These are phyloP conservation scores for Aurantiochytrium sp. DNA, from an alignment of 108 stramenopile species.

Conservation along the genomic window DNA sequence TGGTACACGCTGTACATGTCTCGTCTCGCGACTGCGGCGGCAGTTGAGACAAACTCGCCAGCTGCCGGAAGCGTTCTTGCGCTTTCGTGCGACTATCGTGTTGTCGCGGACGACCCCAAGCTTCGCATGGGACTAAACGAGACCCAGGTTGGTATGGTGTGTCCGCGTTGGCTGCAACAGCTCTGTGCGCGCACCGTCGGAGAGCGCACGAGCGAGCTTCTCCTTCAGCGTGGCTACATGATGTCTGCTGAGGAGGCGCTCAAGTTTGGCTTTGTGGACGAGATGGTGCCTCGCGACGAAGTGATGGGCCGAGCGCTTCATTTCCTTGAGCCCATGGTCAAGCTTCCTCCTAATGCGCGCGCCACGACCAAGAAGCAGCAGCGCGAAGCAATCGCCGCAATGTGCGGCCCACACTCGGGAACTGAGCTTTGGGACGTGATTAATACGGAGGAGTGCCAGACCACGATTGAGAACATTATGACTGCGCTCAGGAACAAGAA, in stretches of 20 bases:
- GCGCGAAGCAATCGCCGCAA: not conserved
- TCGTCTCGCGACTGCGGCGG: not conserved
- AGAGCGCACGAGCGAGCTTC: not conserved
- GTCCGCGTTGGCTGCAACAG: not conserved
- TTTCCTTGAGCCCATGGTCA: not conserved
- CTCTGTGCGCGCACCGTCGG: not conserved
- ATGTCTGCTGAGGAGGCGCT: not conserved
- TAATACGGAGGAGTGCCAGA: not conserved
- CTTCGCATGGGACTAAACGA: not conserved
- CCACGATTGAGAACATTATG: not conserved
- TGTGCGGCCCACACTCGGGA: not conserved
- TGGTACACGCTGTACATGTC: not conserved
- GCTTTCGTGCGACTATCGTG: not conserved
- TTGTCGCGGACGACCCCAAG: not conserved
- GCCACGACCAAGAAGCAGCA: not conserved
- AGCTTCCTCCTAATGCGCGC: not conserved
- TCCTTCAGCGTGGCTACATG: not conserved
- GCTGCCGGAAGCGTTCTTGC: not conserved
- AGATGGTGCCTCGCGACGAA: not conserved
- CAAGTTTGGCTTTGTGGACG: constrained; percentile 12
- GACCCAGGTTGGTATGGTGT: not conserved
- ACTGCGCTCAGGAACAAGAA: not conserved
- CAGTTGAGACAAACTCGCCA: not conserved
- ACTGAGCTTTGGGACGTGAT: not conserved
- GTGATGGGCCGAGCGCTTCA: not conserved